Evolutionary conservation across 2,329 filamentous ascomycete genomes (phyloP).

Genomic region (Calonectria montana): DNA sequence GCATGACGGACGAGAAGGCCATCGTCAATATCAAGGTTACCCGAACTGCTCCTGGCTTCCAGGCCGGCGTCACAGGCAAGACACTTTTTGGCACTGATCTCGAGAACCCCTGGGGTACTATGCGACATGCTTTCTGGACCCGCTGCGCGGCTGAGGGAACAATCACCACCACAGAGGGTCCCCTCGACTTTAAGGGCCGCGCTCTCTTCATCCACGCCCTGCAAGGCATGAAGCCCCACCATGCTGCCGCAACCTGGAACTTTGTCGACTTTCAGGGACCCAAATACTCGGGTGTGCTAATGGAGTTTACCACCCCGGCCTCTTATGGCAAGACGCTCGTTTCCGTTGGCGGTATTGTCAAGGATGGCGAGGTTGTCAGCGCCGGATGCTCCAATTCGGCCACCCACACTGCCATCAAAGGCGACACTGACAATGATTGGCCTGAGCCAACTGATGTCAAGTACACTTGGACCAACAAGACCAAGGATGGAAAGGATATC

Average conservation of each 20-base stretch:
- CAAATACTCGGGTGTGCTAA: constrained; percentile 87
- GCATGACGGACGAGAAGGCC: constrained; percentile 81
- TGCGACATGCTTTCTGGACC: constrained; percentile 96
- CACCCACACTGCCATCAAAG: constrained; percentile 75
- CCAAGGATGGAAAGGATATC: constrained; percentile 79
- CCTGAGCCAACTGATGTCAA: constrained; percentile 82
- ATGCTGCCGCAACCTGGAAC: constrained; percentile 92
- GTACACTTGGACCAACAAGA: constrained; percentile 82
- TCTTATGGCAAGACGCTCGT: constrained; percentile 91
- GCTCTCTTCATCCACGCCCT: constrained; percentile 86
- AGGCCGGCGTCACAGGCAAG: constrained; percentile 85
- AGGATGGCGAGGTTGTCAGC: constrained; percentile 82
- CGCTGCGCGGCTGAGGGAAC: constrained; percentile 84
- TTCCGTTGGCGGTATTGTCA: constrained; percentile 83
- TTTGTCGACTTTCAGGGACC: constrained; percentile 93
- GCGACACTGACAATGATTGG: constrained; percentile 87
- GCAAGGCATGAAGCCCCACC: constrained; percentile 99
- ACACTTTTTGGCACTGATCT: constrained; percentile 89
- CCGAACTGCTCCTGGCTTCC: constrained; percentile 81
- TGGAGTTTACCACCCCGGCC: constrained; percentile 95
- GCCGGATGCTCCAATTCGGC: constrained; percentile 75
- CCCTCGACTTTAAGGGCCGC: constrained; percentile 83
- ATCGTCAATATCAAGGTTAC: constrained; percentile 90
- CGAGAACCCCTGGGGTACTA: constrained; percentile 86
- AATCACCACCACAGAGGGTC: constrained; percentile 84